Conservation (phyloP, 2,329 filamentous ascomycete genomes). For the Penicillium sp. region DNA sequence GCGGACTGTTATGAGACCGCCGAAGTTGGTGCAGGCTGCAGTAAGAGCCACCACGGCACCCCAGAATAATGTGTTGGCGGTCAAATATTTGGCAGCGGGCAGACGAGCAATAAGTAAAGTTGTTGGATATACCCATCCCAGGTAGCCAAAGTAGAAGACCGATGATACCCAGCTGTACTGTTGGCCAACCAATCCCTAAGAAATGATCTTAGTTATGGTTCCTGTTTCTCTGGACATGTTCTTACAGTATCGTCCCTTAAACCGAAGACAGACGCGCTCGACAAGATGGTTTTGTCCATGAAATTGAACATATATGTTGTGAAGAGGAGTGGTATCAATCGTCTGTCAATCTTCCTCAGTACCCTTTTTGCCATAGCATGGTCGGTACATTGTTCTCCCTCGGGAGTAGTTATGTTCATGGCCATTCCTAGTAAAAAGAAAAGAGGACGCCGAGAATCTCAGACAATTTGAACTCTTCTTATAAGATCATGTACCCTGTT, state of each 20-base stretch:
- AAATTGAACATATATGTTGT: conserved; percentile 59
- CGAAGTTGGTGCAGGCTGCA: conserved; percentile 48
- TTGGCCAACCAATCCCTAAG: conserved; percentile 15
- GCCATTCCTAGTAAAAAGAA: neutral
- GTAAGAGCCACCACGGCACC: conserved; percentile 49
- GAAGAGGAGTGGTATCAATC: conserved; percentile 33
- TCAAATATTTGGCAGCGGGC: conserved; percentile 29
- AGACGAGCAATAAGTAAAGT: conserved; percentile 24
- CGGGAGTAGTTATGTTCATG: conserved; percentile 5
- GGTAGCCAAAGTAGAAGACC: conserved; percentile 30
- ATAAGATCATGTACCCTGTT: conserved; percentile 5
- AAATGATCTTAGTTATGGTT: neutral
- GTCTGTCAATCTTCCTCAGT: conserved; percentile 42
- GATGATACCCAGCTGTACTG: conserved; percentile 30
- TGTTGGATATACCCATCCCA: conserved; percentile 28
- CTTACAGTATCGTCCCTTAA: conserved; percentile 45
- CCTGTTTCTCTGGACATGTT: neutral
- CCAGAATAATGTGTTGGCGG: conserved; percentile 46
- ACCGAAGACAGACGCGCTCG: conserved; percentile 57
- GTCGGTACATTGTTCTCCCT: conserved; percentile 11
- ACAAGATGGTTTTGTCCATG: conserved; percentile 60
- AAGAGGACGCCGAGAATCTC: neutral
- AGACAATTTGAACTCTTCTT: neutral
- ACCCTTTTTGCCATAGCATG: conserved; percentile 28
- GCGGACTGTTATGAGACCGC: conserved; percentile 49